These are phyloP conservation scores for Termitomyces sp. DNA, from an alignment of 768 basidiomycete genomes.

Conservation along the genomic window DNA sequence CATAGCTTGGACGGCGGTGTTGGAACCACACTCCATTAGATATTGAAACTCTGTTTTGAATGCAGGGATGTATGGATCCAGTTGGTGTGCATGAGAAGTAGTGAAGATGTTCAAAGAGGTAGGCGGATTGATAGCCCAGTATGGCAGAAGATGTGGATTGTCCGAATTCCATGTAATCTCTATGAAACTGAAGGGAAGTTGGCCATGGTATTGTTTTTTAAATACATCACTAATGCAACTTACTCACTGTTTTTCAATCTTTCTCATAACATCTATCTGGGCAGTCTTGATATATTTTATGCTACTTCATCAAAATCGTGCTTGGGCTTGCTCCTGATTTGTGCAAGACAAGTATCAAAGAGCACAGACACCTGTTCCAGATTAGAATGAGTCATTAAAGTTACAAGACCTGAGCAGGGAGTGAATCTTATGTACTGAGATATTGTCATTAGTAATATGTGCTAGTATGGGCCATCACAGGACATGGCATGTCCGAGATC, in stretches of 20 bases:
- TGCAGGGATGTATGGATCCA: neutral
- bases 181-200: neutral
- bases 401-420: neutral
- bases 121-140: neutral
- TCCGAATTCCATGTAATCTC: neutral
- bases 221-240: neutral
- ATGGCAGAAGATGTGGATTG: neutral
- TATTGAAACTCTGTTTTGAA: neutral
- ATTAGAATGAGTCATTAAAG: neutral
- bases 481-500: no score
- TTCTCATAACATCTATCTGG: neutral
- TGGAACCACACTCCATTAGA: slow-evolving; percentile 6
- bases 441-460: no score
- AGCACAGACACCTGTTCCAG: slow-evolving; percentile 6
- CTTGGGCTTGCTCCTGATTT: neutral
- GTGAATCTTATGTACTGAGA: no score
- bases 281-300: slow-evolving; percentile 5
- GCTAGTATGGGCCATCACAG: no score
- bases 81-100: neutral
- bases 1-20: neutral
- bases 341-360: slow-evolving; percentile 7
- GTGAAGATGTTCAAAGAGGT: neutral
- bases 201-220: neutral
- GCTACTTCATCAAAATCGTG: slow-evolving; percentile 3
- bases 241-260: slow-evolving; percentile 1